A percentile compares a stretch with the other conserved stretches of the same genome.
phyloP scores from a whole-genome alignment of 352 stramenopile genomes.

The Detonula confervacea region DNA sequence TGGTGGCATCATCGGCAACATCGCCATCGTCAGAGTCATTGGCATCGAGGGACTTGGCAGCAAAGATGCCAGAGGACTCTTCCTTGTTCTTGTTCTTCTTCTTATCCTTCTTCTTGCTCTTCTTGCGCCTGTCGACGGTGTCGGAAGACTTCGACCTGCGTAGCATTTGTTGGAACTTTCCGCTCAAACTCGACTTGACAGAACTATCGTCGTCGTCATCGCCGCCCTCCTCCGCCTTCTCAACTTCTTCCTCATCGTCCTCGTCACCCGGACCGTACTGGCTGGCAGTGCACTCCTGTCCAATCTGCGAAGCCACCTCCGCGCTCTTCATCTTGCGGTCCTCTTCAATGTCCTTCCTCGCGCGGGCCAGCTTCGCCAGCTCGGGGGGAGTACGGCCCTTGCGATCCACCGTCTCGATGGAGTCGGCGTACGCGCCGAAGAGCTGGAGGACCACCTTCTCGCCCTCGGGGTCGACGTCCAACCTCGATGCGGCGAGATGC shows the following conservation, averaged over 20 bases:
- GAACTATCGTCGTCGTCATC: conserved; percentile 44
- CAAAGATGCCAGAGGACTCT: background rate
- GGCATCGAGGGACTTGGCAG: conserved; percentile 24
- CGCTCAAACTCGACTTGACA: conserved; percentile 42
- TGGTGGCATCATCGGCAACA: conserved; percentile 20
- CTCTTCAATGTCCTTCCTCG: conserved; percentile 49
- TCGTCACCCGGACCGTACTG: conserved; percentile 6
- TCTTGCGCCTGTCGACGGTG: conserved; percentile 23
- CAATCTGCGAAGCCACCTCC: background rate
- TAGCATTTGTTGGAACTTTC: conserved; percentile 47
- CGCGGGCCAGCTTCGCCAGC: conserved; percentile 51
- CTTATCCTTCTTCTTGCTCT: conserved; percentile 35
- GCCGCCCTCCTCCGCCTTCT: background rate
- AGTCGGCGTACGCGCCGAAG: conserved; percentile 51
- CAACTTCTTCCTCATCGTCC: background rate
- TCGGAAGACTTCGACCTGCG: conserved; percentile 44
- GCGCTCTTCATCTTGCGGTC: conserved; percentile 36
- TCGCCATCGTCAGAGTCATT: conserved; percentile 3
- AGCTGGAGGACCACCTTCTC: conserved; percentile 57
- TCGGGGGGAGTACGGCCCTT: conserved; percentile 54
- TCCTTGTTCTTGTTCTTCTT: background rate
- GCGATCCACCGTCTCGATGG: conserved; percentile 52
- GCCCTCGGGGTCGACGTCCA: conserved; percentile 54
- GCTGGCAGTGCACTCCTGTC: conserved; percentile 19
- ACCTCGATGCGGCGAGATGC: conserved; percentile 50